These are phyloP conservation scores for Xeromyces bisporus DNA, from an alignment of 495 filamentous ascomycete genomes.

Conservation along the genomic window DNA sequence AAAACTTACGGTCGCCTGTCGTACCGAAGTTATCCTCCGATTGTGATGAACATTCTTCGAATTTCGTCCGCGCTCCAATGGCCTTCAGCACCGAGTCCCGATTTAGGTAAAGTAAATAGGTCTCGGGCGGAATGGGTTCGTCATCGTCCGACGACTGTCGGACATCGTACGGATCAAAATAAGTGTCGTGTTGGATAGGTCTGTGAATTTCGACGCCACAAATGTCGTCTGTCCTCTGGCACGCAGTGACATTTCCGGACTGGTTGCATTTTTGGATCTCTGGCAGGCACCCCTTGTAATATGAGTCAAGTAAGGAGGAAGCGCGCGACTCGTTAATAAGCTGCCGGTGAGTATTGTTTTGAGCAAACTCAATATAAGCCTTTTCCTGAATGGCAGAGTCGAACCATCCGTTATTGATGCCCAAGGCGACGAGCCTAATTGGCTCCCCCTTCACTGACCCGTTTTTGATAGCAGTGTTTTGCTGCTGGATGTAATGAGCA, in stretches of 20 bases:
- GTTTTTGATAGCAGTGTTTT: slow-evolving; percentile 28
- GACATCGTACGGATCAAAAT: slow-evolving; percentile 37
- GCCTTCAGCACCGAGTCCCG: slow-evolving; percentile 23
- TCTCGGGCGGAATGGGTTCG: slow-evolving; percentile 30
- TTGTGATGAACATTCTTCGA: slow-evolving; percentile 26
- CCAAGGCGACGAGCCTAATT: slow-evolving; percentile 36
- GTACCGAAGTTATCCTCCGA: slow-evolving; percentile 23
- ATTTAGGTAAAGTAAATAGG: slow-evolving; percentile 29
- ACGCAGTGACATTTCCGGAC: slow-evolving; percentile 20
- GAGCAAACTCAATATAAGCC: slow-evolving; percentile 33
- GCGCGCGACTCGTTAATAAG: slow-evolving; percentile 29
- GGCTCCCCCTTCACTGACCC: slow-evolving; percentile 26
- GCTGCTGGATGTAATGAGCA: slow-evolving; percentile 30
- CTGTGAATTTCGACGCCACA: slow-evolving; percentile 30
- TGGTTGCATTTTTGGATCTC: slow-evolving; percentile 19
- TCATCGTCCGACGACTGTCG: slow-evolving; percentile 23
- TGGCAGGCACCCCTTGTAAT: slow-evolving; percentile 25
- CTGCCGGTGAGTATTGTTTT: slow-evolving; percentile 34
- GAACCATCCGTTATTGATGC: slow-evolving; percentile 42
- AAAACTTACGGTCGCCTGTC: slow-evolving; percentile 29
- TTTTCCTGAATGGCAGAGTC: slow-evolving; percentile 32
- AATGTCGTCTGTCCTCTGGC: slow-evolving; percentile 21
- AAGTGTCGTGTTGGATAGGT: slow-evolving; percentile 12
- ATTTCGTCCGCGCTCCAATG: slow-evolving; percentile 33
- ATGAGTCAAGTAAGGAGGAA: slow-evolving; percentile 18